Conservation (phyloP, 176 grass and related monocot genomes). For the Zoysia japonica region DNA sequence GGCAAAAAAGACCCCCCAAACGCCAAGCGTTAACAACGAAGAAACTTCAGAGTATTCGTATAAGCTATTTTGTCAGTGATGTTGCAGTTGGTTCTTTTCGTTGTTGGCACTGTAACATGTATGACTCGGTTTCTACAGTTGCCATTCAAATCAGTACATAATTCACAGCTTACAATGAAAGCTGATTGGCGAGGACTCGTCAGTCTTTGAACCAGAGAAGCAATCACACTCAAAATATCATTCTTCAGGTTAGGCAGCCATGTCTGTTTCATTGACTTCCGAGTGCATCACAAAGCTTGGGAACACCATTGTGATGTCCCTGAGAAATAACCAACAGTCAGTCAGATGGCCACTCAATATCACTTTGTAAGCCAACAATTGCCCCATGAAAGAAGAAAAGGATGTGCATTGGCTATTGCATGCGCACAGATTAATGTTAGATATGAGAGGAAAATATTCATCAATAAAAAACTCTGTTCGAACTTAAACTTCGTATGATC, state of each 20-base stretch:
- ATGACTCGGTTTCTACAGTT: neutral
- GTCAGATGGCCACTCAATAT: neutral
- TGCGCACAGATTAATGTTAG: neutral
- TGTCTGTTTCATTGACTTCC: slow-evolving; percentile 41
- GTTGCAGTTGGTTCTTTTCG: neutral
- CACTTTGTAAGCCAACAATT: neutral
- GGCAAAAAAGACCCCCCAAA: neutral
- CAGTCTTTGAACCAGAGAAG: neutral
- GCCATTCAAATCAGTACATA: neutral
- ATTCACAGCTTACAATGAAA: neutral
- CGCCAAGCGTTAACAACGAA: neutral
- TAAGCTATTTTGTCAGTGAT: slow-evolving; percentile 10
- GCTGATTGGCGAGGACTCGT: neutral
- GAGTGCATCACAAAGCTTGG: slow-evolving; percentile 48
- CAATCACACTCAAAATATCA: neutral
- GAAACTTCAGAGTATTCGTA: neutral
- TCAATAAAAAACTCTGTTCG: neutral
- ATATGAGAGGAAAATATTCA: neutral
- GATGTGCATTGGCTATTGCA: neutral
- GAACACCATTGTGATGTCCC: slow-evolving; percentile 46
- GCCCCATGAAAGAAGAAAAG: neutral
- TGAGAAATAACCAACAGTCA: neutral
- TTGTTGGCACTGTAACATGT: neutral
- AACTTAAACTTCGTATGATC: neutral
- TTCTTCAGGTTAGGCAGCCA: slow-evolving; percentile 21